Evolutionary conservation across 441 rosid genomes (phyloP).

Genomic region (Macaranga tanarius): DNA sequence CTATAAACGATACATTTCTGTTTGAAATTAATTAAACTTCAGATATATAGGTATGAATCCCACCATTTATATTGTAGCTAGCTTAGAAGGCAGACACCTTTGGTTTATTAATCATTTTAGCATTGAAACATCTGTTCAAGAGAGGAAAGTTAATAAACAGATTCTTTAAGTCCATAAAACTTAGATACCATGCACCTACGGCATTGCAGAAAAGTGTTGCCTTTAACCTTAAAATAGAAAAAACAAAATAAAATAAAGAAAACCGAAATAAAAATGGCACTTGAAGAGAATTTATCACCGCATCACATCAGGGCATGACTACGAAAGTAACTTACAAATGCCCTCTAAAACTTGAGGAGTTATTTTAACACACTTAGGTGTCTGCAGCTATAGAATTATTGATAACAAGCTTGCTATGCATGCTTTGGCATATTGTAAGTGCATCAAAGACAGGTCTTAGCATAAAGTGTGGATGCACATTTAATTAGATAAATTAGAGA

Average conservation of each 20-base stretch:
- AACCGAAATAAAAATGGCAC: neutral
- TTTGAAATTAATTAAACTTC: neutral
- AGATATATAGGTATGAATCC: neutral
- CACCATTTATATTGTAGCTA: neutral
- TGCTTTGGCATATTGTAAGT: neutral
- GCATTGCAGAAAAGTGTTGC: neutral
- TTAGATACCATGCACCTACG: neutral
- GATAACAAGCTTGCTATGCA: neutral
- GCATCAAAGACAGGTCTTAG: neutral
- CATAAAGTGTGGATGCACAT: neutral
- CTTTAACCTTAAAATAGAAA: neutral
- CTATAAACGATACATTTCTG: neutral
- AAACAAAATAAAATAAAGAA: neutral
- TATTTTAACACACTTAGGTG: constrained; percentile 2
- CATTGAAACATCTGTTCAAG: neutral
- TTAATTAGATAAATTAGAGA: neutral
- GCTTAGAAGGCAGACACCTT: neutral
- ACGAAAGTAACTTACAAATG: neutral
- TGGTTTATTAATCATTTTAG: neutral
- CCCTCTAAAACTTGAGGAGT: constrained; percentile 7
- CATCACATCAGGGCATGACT: neutral
- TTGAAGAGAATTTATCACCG: neutral
- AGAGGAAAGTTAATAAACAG: neutral
- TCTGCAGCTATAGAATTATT: neutral
- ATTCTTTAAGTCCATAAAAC: neutral